These are phyloP conservation scores for Penicillium goetzii DNA, from an alignment of 495 filamentous ascomycete genomes.

Conservation along the genomic window DNA sequence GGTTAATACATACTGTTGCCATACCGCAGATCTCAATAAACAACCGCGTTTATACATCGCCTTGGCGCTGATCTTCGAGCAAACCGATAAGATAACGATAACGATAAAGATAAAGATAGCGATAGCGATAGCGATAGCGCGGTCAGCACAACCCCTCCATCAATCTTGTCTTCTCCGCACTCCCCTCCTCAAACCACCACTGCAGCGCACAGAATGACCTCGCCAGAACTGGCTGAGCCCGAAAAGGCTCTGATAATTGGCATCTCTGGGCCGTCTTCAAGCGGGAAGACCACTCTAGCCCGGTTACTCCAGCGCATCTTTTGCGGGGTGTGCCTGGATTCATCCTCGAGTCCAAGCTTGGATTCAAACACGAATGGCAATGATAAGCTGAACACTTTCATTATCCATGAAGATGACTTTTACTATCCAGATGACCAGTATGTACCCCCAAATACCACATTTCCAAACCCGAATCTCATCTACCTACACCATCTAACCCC, in stretches of 20 bases:
- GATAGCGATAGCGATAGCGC: conserved; percentile 2
- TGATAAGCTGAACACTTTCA: conserved; percentile 55
- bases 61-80: background rate
- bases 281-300: conserved; percentile 80
- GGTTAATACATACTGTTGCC: background rate
- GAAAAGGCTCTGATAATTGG: conserved; percentile 61
- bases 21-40: background rate
- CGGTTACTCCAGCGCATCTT: conserved; percentile 75
- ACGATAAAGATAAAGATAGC: background rate
- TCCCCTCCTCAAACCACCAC: background rate
- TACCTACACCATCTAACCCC: background rate
- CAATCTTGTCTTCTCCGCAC: background rate
- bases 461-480: too few relatives aligned
- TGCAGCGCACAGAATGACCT: conserved; percentile 18
- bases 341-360: background rate
- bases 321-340: conserved; percentile 24
- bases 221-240: conserved; percentile 11
- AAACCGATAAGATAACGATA: conserved; percentile 7
- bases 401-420: conserved; percentile 94
- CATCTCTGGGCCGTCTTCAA: conserved; percentile 75
- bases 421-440: conserved; percentile 76
- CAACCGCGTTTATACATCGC: background rate
- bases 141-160: conserved; percentile 4
- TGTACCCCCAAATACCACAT: too few relatives aligned
- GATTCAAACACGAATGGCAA: background rate